Conservation (phyloP, 805 yeast genomes). For the Barnettozyma wickerhamii region DNA sequence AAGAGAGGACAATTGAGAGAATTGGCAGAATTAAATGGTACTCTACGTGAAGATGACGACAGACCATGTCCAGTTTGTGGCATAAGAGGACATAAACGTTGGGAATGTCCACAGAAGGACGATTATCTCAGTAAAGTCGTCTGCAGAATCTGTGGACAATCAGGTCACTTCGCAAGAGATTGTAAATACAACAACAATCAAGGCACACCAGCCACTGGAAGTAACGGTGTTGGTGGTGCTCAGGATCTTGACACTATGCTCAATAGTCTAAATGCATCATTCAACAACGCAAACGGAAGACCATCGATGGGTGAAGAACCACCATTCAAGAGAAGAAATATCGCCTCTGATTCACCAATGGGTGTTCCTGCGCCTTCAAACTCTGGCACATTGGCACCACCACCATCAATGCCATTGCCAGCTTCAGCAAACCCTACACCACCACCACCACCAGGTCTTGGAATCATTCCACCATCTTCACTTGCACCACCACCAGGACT, state of each 20-base stretch:
- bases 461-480: conserved; percentile 19
- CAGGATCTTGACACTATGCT: conserved; percentile 48
- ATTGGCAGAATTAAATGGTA: conserved; percentile 91
- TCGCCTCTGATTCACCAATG: conserved; percentile 5
- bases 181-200: conserved; percentile 38
- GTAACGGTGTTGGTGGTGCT: conserved; percentile 31
- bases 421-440: no score
- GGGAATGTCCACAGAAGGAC: conserved; percentile 57
- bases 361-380: conserved; percentile 3
- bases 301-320: conserved; percentile 4
- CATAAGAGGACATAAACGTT: conserved; percentile 56
- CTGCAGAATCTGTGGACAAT: conserved; percentile 74
- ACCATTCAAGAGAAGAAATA: conserved; percentile 13
- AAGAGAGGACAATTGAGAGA: conserved; percentile 89
- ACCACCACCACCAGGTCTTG: conserved; percentile 23
- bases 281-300: conserved; percentile 2
- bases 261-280: conserved; percentile 39
- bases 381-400: conserved; percentile 1
- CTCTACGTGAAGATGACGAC: conserved; percentile 75
- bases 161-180: conserved; percentile 87
- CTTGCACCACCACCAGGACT: conserved; percentile 25
- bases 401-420: conserved; percentile 24
- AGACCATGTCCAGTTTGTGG: conserved; percentile 65
- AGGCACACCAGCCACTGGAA: conserved; percentile 8
- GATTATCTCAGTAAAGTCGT: conserved; percentile 51